A percentile compares a stretch with the other conserved stretches of the same genome.
These are phyloP conservation scores for Scheffersomyces insectosa DNA, from an alignment of 1,139 yeast genomes.

Conservation along the genomic window DNA sequence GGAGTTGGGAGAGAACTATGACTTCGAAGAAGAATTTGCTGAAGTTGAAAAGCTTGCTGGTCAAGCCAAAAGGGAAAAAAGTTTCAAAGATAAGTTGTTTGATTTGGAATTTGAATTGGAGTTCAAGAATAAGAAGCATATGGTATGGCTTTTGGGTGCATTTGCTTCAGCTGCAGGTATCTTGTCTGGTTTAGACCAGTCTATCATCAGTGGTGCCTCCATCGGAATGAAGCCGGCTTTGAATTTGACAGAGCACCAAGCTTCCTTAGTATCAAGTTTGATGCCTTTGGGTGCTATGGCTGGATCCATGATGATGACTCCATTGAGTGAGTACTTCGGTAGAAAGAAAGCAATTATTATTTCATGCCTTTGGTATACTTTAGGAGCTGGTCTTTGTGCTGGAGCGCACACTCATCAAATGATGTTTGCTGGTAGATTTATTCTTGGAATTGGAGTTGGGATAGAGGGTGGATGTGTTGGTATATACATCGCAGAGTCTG, in stretches of 20 bases:
- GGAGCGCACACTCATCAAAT: conserved; percentile 42
- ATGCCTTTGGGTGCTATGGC: conserved; percentile 64
- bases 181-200: conserved; percentile 58
- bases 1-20: conserved; percentile 16
- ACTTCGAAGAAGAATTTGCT: conserved; percentile 27
- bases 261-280: conserved; percentile 49
- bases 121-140: conserved; percentile 44
- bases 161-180: conserved; percentile 62
- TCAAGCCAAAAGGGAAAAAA: conserved; percentile 16
- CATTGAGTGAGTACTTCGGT: conserved; percentile 52
- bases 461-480: conserved; percentile 64
- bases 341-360: conserved; percentile 52
- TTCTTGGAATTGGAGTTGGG: conserved; percentile 55
- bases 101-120: conserved; percentile 26
- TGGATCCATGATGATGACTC: conserved; percentile 51
- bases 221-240: conserved; percentile 47
- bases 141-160: conserved; percentile 48
- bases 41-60: conserved; percentile 23
- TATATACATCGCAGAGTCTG: conserved; percentile 58
- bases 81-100: conserved; percentile 23
- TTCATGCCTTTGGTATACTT: conserved; percentile 56
- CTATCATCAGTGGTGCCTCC: conserved; percentile 59
- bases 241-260: conserved; percentile 31
- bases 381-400: conserved; percentile 57
- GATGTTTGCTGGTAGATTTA: conserved; percentile 57